A percentile compares a stretch with the other conserved stretches of the same genome.
These are phyloP conservation scores for Metschnikowia kofuensis DNA, from an alignment of 805 yeast genomes.

Conservation along the genomic window DNA sequence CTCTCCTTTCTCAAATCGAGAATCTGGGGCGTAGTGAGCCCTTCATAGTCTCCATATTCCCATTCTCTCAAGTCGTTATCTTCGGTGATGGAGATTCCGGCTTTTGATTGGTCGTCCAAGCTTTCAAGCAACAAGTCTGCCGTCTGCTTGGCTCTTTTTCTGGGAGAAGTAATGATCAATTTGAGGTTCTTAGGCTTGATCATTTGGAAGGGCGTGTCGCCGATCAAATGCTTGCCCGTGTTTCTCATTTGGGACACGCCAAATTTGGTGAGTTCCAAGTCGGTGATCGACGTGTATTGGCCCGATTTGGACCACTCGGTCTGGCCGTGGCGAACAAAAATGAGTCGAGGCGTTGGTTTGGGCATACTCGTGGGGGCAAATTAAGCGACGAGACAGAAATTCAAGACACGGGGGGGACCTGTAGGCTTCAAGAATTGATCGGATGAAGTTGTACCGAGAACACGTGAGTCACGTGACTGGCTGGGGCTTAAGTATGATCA, in stretches of 20 bases:
- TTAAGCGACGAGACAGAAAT: not conserved
- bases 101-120: constrained; percentile 41
- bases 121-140: constrained; percentile 57
- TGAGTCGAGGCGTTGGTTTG: constrained; percentile 56
- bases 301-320: constrained; percentile 96
- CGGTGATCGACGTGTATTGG: constrained; percentile 86
- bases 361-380: constrained; percentile 3
- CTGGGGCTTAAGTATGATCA: too few species aligned
- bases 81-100: constrained; percentile 39
- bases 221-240: constrained; percentile 71
- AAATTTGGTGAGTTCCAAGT: constrained; percentile 68
- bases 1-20: constrained; percentile 52
- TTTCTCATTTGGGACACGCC: constrained; percentile 75
- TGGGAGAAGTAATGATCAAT: constrained; percentile 74
- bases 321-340: constrained; percentile 81
- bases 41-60: constrained; percentile 97
- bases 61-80: constrained; percentile 84
- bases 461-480: too few species aligned
- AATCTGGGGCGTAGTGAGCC: constrained; percentile 67
- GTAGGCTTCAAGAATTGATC: too few species aligned
- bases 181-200: constrained; percentile 64
- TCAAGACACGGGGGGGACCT: not conserved
- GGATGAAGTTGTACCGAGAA: too few species aligned
- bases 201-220: constrained; percentile 47
- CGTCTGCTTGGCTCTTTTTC: constrained; percentile 76